Evolutionary conservation across 1,139 yeast species (phyloP), one percentile per base, ranked within the genome.

Genomic region (Starmera stellimalicola): DNA sequence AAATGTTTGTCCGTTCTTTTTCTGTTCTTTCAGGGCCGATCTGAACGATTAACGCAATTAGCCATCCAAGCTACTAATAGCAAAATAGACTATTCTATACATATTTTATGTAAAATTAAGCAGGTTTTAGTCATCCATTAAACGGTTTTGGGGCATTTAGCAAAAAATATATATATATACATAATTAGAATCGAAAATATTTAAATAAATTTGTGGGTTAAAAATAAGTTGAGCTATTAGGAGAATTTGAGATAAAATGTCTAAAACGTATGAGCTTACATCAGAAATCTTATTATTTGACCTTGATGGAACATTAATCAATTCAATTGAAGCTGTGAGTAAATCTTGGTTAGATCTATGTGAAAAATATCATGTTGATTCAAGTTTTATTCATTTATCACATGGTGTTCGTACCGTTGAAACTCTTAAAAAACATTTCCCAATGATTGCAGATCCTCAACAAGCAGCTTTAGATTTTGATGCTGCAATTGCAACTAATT

Each of bases 381-480:
- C 84, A 16, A 77, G 74, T 73, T 48, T 74, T 83, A 39, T 76
- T 80, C 55, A 69, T 75, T 57, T 75, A 81, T 73, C 84, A 20
- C 94, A 83, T 56, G 94, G 94, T 30, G 76, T 84, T 57, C 73
- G 94, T 61, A 81, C 93, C 14, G 71, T 72, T 45, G 94, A 83
- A 55, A 82, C 81, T 27, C 71, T 82, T 52, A 73, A 73, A 41
- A 73, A 70, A 57, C 77, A 78, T 70, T 76, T 83, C 45, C 88
- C 91, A 38, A 78, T 77, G 54, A 76, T 73, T 52, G 87, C 85
- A 36, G 68, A 67, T 44, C 73, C 62, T 35, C 77, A 74, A 43
- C 82, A 77, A 30, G 72, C 81, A 35, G 69, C 68, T 41, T 66
- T 81, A 60, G 91, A 81, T 60, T 47, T 48, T 29, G 53, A 49